Percentiles rank a stretch among this genome's conserved stretches.
Evolutionary conservation across 108 stramenopile genomes (phyloP).

Genomic region (Parietichytrium sp.): DNA sequence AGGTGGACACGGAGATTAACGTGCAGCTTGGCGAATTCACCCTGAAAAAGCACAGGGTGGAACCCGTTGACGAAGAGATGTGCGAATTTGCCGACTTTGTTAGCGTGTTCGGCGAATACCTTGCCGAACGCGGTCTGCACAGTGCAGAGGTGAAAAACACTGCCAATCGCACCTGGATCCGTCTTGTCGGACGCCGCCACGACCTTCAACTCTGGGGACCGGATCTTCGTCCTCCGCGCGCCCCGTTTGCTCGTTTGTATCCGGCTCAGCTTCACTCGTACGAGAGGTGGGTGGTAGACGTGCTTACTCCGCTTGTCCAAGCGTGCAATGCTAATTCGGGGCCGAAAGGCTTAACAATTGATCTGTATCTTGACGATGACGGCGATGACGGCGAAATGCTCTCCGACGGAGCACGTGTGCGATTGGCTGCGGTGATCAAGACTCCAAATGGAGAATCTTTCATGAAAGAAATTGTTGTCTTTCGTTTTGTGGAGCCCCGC

Average conservation of each 20-base stretch:
- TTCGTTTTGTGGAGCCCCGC: neutral
- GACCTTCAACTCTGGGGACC: conserved; percentile 4
- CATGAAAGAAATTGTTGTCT: conserved; percentile 45
- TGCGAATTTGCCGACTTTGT: conserved; percentile 49
- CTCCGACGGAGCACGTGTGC: conserved; percentile 12
- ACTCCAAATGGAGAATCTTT: neutral
- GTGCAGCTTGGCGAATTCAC: conserved; percentile 68
- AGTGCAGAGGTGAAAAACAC: conserved; percentile 19
- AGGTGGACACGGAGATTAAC: conserved; percentile 50
- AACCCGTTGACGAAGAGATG: conserved; percentile 52
- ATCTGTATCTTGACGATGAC: conserved; percentile 22
- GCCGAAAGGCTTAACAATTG: neutral
- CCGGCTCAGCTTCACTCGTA: conserved; percentile 37
- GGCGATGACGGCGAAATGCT: conserved; percentile 10
- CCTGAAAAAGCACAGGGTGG: conserved; percentile 56
- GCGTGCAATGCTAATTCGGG: neutral
- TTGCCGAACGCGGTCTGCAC: conserved; percentile 28
- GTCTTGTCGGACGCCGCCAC: neutral
- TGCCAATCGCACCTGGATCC: neutral
- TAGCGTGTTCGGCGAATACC: neutral
- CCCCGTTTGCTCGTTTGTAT: conserved; percentile 20
- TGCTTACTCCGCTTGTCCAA: neutral
- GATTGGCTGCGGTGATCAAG: neutral
- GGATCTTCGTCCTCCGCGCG: neutral
- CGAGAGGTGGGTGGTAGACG: conserved; percentile 29